phyloP scores from a whole-genome alignment of 169 alveolate genomes.

The Cryptosporidium tyzzeri region DNA sequence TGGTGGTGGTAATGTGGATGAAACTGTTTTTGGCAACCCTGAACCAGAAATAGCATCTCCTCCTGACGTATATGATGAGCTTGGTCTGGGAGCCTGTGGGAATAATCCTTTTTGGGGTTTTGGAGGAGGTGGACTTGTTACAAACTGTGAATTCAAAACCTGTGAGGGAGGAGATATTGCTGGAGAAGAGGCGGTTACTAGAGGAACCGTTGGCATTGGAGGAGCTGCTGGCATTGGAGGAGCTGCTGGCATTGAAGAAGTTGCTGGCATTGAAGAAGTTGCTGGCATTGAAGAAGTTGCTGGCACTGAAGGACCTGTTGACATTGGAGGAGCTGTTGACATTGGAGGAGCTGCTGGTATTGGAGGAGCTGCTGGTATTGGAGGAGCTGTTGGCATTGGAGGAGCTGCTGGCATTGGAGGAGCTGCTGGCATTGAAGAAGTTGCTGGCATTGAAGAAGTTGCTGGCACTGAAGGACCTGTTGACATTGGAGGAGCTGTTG shows the following conservation, averaged over 20 bases:
- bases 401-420: not conserved
- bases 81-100: slow-evolving; percentile 27
- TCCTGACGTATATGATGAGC: not conserved
- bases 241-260: not conserved
- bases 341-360: not conserved
- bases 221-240: not conserved
- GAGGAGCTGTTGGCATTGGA: not conserved
- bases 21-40: not conserved
- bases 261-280: not conserved
- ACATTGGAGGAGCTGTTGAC: not conserved
- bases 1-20: not conserved
- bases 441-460: not conserved
- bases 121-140: slow-evolving; percentile 19
- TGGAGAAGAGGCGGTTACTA: slow-evolving; percentile 1
- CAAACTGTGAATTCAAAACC: not conserved
- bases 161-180: not conserved
- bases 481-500: slow-evolving; percentile 4
- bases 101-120: not conserved
- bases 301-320: not conserved
- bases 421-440: slow-evolving; percentile 7
- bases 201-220: not conserved
- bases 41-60: not conserved
- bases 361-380: slow-evolving; percentile 16
- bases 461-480: not conserved
- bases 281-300: not conserved